Conservation (phyloP, 2,329 filamentous ascomycete genomes). For the Neocatenulostroma microsporum region DNA sequence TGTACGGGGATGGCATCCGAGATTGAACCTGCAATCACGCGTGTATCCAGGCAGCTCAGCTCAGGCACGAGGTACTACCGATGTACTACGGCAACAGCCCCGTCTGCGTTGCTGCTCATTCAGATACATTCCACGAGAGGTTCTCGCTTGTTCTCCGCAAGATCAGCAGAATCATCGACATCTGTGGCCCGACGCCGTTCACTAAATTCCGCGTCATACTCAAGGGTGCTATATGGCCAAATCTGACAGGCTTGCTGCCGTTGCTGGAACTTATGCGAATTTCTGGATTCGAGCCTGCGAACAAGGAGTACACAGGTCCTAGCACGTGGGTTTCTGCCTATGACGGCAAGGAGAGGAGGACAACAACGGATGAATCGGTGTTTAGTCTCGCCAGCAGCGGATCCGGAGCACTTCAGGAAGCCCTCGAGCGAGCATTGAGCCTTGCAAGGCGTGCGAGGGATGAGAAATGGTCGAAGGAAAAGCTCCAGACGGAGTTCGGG, state of each 20-base stretch:
- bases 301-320: not conserved
- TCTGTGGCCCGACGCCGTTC: constrained; percentile 7
- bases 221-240: not conserved
- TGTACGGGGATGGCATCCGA: too few species aligned
- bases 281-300: constrained; percentile 11
- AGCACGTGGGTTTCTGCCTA: constrained; percentile 3
- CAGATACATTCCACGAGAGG: too few species aligned
- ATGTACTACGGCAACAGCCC: too few species aligned
- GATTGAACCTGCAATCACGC: too few species aligned
- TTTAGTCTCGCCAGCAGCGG: not conserved
- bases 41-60: too few species aligned
- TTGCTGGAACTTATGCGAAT: constrained; percentile 10
- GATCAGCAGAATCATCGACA: constrained; percentile 1
- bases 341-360: constrained; percentile 7
- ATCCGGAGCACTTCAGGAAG: not conserved
- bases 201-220: constrained; percentile 1
- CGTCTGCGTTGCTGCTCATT: too few species aligned
- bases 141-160: too few species aligned
- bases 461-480: constrained; percentile 8
- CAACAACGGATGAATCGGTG: not conserved
- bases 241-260: constrained; percentile 2
- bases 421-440: constrained; percentile 7
- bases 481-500: constrained; percentile 6
- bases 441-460: constrained; percentile 9
- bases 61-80: too few species aligned